Base-by-base conservation (phyloP, 495 filamentous ascomycete genomes). In the Tuber borchii region DNA sequence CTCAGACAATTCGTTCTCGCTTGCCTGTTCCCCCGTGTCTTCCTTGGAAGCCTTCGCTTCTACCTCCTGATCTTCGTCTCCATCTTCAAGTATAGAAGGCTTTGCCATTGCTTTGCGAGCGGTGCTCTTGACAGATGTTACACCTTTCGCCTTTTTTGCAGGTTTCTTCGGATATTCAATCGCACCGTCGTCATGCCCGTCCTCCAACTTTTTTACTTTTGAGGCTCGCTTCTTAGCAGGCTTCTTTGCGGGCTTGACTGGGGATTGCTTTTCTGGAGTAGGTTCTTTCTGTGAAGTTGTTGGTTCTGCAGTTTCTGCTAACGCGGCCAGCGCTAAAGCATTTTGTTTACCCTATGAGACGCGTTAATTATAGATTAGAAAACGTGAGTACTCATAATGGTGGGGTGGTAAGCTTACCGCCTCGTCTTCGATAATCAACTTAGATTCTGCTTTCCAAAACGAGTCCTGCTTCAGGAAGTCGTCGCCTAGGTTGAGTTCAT, bases 381-480 rank as follows among this genome's bases (percentile, higher is more conserved):
- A 40, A 26, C 44, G 44, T 10, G 22, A 16, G 40, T 39, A n/a
- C 17, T 42, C 51, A 74, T 74, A 40, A 14, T 20, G n/a, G 1
- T 22, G 39, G 71, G 19, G 44, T 65, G 31, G 8, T 34, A 76
- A 70, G 86, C 90, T 81, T 86, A 97, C 94, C 73, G 92, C 88
- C 83, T 90, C 88, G 22, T 88, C 86, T 75, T 88, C 87, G 73
- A 97, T 93, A 43, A 96, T 82, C 26, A 86, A 79, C 75, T 96
- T 93, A 84, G 93, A 96, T 78, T 87, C 88, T n/a, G 85, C 82
- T 80, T 95, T 96, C 95, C 95, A 97, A 26, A 87, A 83, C 5
- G 78, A 83, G 65, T 88, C 83, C 39, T 75, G 83, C 78, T 90
- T 92, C 81, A 97, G 90, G 80, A 92, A 97, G 0, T 88, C 92